Evolutionary conservation across 139 green algal species (phyloP), one percentile per base, ranked within the genome.

Genomic region (Chlamydomonas eustigma): DNA sequence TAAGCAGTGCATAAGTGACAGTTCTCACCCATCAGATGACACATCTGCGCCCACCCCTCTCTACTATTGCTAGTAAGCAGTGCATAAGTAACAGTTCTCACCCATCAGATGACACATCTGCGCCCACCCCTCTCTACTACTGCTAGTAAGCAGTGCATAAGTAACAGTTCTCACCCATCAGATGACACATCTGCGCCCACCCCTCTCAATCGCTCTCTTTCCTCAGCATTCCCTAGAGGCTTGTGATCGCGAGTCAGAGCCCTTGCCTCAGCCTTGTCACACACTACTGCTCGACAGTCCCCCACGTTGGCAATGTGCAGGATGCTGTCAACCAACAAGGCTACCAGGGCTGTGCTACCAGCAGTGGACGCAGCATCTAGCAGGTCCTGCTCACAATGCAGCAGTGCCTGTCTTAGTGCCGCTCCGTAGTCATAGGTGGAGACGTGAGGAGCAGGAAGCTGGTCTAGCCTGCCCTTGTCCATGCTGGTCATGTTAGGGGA

Each of bases 301-400:
- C 65, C 65, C 5, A 73, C 65, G 30, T 73, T 73, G 28, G 65
- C 65, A 8, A 73, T 39, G 65, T 73, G 65, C 65, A 73, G 65
- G 18, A 25, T 39, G 30, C 34, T 3, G 30, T 73, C 65, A 3
- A 73, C 63, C 63, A 70, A 18, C 6, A 70, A 28, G 12, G 63
- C 63, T 6, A 73, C 65, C 4, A 73, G 65, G 4, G 65, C 65
- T 6, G 65, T 73, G 12, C 18, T 44, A 6, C 65, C 65, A 39
- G 18, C 28, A 8, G 34, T 25, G 4, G 4, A 39, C 5, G n/a
- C 8, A 6, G n/a, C 32, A 4, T 6, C 65, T 24, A 73, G 18
- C 32, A 73, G n/a, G 12, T 37, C 5, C 8, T 8, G 4, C 65
- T 73, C 65, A 24, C 12, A 37, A 8, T 39, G 18, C 65, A 73